Conservation (phyloP, 2,329 filamentous ascomycete genomes). For the Metarhizium sp. region DNA sequence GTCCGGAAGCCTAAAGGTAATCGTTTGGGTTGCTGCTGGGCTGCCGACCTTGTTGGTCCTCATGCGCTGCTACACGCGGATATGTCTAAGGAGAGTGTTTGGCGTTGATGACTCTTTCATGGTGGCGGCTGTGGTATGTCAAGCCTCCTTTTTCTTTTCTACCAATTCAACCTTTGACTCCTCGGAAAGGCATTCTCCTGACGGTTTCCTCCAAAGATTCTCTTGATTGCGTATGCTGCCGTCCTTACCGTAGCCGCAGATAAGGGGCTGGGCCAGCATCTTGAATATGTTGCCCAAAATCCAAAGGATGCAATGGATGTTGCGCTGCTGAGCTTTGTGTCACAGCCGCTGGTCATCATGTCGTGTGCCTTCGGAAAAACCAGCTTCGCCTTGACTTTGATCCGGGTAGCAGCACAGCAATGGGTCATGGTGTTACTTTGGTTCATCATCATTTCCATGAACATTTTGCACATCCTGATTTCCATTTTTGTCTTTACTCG, state of each 20-base stretch:
- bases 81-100: slow-evolving; percentile 6
- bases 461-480: slow-evolving; percentile 3
- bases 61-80: slow-evolving; percentile 5
- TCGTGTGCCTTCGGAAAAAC: slow-evolving; percentile 8
- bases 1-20: neutral
- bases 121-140: slow-evolving; percentile 7
- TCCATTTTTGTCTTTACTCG: slow-evolving; percentile 5
- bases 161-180: neutral
- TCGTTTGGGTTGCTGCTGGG: slow-evolving; percentile 1
- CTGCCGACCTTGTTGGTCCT: neutral
- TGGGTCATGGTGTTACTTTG: slow-evolving; percentile 5
- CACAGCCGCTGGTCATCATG: slow-evolving; percentile 7
- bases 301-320: slow-evolving; percentile 3
- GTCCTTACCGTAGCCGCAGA: slow-evolving; percentile 4
- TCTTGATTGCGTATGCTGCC: slow-evolving; percentile 4
- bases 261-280: slow-evolving; percentile 5
- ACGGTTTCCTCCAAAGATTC: neutral
- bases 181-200: neutral
- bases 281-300: slow-evolving; percentile 2
- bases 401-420: slow-evolving; percentile 5
- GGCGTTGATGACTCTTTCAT: slow-evolving; percentile 6
- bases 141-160: neutral
- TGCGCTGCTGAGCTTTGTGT: slow-evolving; percentile 5
- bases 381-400: slow-evolving; percentile 4
- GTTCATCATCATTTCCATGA: slow-evolving; percentile 7